Evolutionary conservation across 306 rosid species (phyloP).

Genomic region (Quercus aquifolioides): DNA sequence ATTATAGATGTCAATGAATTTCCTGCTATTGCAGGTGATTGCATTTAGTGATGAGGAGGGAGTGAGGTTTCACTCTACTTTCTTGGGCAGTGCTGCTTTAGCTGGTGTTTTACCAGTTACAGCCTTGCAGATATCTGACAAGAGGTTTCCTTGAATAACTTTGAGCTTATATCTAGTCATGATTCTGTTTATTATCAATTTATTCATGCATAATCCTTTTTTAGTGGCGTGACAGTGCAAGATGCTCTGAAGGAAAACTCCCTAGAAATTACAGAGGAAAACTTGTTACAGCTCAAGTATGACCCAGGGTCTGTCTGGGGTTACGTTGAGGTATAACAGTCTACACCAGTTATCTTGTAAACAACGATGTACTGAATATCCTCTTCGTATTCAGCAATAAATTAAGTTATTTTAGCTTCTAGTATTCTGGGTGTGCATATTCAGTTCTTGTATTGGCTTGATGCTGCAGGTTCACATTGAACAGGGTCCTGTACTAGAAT

Average conservation of each 20-base stretch:
- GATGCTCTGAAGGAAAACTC: conserved; percentile 65
- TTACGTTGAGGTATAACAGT: conserved; percentile 68
- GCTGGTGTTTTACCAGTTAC: conserved; percentile 77
- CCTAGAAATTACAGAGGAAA: conserved; percentile 55
- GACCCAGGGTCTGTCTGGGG: conserved; percentile 86
- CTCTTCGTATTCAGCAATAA: not conserved
- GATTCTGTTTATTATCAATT: not conserved
- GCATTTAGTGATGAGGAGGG: conserved; percentile 98
- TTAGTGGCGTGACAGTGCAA: conserved; percentile 60
- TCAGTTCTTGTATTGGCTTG: not conserved
- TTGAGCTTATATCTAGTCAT: not conserved
- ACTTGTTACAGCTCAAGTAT: conserved; percentile 68
- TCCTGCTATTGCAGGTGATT: conserved; percentile 58
- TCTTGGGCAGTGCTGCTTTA: conserved; percentile 87
- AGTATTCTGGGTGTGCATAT: not conserved
- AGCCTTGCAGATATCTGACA: conserved; percentile 64
- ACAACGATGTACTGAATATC: not conserved
- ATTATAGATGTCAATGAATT: not conserved
- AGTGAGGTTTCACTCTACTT: conserved; percentile 91
- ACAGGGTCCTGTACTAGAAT: conserved; percentile 96
- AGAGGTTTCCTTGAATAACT: conserved; percentile 52
- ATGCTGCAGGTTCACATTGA: conserved; percentile 82
- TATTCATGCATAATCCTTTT: conserved; percentile 20
- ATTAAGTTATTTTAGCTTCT: not conserved
- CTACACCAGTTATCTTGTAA: not conserved